Percentiles rank a stretch among this genome's conserved stretches.
phyloP scores from a whole-genome alignment of 140 eudicot genomes.

The Oenanthe javanica region DNA sequence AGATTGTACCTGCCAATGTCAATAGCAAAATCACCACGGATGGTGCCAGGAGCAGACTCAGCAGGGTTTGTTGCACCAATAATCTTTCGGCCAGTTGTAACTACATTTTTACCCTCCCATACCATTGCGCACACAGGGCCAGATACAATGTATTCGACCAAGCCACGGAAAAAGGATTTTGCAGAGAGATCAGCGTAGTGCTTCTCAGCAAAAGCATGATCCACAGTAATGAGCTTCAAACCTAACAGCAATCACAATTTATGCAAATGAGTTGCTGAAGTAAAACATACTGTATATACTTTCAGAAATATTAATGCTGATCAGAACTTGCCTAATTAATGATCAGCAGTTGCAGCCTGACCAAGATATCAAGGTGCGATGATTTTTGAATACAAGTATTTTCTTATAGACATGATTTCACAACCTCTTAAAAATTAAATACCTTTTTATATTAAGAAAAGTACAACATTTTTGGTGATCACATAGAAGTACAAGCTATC shows the following conservation, averaged over 20 bases:
- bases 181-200: conserved; percentile 90
- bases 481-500: neutral
- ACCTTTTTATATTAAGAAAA: neutral
- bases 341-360: neutral
- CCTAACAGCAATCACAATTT: conserved; percentile 28
- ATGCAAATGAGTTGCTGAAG: neutral
- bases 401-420: neutral
- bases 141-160: conserved; percentile 84
- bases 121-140: conserved; percentile 99
- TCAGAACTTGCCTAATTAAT: too few species aligned
- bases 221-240: conserved; percentile 71
- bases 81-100: conserved; percentile 76
- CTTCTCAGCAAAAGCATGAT: conserved; percentile 81
- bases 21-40: conserved; percentile 94
- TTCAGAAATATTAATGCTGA: neutral
- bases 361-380: neutral
- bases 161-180: conserved; percentile 81
- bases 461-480: neutral
- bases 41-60: conserved; percentile 91
- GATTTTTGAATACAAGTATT: neutral
- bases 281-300: neutral
- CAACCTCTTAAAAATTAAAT: neutral
- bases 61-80: conserved; percentile 96
- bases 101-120: conserved; percentile 88
- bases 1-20: conserved; percentile 76